Evolutionary conservation across 768 basidiomycete genomes (phyloP), one percentile per base, ranked within the genome.

Genomic region (Fomitopsis serialis): DNA sequence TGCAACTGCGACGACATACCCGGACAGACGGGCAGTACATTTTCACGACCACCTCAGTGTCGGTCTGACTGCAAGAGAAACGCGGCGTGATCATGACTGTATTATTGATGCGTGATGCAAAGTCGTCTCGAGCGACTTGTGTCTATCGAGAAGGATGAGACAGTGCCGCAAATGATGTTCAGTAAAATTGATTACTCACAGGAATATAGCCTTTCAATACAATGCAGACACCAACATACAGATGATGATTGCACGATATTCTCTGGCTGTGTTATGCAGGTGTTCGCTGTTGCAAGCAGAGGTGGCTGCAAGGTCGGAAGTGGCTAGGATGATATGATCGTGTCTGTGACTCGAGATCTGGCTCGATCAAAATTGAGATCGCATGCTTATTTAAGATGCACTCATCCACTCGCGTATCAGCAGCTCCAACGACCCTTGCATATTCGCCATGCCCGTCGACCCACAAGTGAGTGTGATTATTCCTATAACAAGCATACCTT

Each of bases 21-120:
- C 70, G 61, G 25, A 72, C 63, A 12, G 69, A 62, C 11, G 71
- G 71, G 29, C 69, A 66, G 58, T 73, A 72, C 48, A 72, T 57
- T 5, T 60, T 60, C 32, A 72, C 58, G 19, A 63, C 52, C 24
- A 73, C 64, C 17, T 63, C 57, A 21, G 55, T 50, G 15, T 67
- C 66, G 5, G 66, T 66, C 59, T 73, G 72, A 12, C 59, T 60
- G 58, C 70, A 72, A n/a, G 66, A 65, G 54, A 73, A 73, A 44
- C 67, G 65, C 22, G 72, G 72, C 8, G 72, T 73, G 54, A 72
- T 68, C 72, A 73, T 73, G 52, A 52, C 55, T 44, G 7, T 40
- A 6, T 17, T 40, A 4, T 40, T 17, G 5, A 11, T 11, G 11
- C 29, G 11, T 11, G 11, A 11, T 32, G 11, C 29, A 11, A 32